phyloP scores from a whole-genome alignment of 768 basidiomycete species.

The Austroboletus eburneus region DNA sequence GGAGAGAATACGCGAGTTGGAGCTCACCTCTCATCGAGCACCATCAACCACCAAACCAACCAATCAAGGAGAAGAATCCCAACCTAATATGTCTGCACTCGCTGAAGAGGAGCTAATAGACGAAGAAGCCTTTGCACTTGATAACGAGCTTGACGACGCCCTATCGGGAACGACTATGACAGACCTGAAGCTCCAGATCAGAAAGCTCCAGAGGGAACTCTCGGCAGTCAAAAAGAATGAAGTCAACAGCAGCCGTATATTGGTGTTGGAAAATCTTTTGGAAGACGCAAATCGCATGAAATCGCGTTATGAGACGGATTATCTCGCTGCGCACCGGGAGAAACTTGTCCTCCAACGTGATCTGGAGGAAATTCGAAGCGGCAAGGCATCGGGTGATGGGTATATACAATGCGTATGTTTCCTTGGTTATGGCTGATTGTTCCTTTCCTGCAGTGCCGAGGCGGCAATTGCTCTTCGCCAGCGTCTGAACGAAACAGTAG shows the following conservation, averaged over 20 bases:
- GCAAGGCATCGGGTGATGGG: conserved; percentile 83
- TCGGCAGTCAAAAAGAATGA: conserved; percentile 70
- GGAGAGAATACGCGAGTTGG: conserved; percentile 85
- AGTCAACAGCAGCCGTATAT: conserved; percentile 66
- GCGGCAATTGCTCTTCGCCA: conserved; percentile 86
- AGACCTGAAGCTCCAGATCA: conserved; percentile 84
- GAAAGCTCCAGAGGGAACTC: conserved; percentile 77
- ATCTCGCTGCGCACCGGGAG: conserved; percentile 78
- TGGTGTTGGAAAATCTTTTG: conserved; percentile 88
- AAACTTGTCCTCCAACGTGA: conserved; percentile 75
- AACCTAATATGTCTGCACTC: conserved; percentile 25
- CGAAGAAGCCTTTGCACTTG: conserved; percentile 60
- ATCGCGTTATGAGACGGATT: conserved; percentile 83
- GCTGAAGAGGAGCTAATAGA: conserved; percentile 47
- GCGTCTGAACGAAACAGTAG: conserved; percentile 81
- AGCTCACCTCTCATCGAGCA: conserved; percentile 57
- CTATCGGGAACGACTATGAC: conserved; percentile 84
- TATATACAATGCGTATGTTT: conserved; percentile 30
- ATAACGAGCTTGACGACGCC: conserved; percentile 85
- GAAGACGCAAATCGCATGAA: conserved; percentile 92
- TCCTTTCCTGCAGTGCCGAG: conserved; percentile 53
- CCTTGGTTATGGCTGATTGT: conserved; percentile 2
- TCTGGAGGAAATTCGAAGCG: conserved; percentile 85
- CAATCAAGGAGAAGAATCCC: conserved; percentile 13
- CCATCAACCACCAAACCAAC: conserved; percentile 29